Evolutionary conservation across 192 early-diverging fungal species (phyloP), one percentile per base, ranked within the genome.

Genomic region (Coemansia umbellata): DNA sequence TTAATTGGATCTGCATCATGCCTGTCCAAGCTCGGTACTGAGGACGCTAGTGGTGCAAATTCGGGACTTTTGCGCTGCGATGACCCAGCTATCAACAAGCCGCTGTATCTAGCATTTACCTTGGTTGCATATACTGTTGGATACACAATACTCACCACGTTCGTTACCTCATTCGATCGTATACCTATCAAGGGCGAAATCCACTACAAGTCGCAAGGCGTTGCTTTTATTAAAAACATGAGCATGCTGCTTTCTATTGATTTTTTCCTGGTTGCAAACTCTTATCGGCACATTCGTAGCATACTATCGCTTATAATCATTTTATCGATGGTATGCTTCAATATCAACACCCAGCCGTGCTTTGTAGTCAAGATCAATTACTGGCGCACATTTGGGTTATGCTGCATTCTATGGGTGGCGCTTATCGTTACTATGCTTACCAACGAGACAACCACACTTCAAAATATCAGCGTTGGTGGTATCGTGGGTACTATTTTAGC

Each of bases 291-390:
- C 19, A 74, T 89, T 37, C 82, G 85, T 9, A 85, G 83, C 13
- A 81, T 86, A 33, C 40, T 89, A 9, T 87, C 87, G 13, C 81
- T 89, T 43, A 66, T 78, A 0, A 86, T 87, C 47, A 68, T 86
- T 18, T 49, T 85, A 22, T 79, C 81, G 7, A 84, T 87, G 85
- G 82, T 83, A 8, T 87, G 85, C 50, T 87, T 85, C 39, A 89
- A 86, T 45, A 84, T 89, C 51, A 81, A 72, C 47, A 79, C 79
- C 44, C 78, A 78, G 44, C 87, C 86, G 3, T 89, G 87, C 41
- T 89, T 87, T 72, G 84, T 86, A 31, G 78, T 84, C 55, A 65
- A 84, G 74, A 84, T 89, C 58, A 89, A 89, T 50, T 87, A 82
- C 33, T 85, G 84, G 73, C 69, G 86, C 37, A 81, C 83, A 5